Evolutionary conservation across 331 rosid species (phyloP).

Genomic region (Acacia pycnantha): DNA sequence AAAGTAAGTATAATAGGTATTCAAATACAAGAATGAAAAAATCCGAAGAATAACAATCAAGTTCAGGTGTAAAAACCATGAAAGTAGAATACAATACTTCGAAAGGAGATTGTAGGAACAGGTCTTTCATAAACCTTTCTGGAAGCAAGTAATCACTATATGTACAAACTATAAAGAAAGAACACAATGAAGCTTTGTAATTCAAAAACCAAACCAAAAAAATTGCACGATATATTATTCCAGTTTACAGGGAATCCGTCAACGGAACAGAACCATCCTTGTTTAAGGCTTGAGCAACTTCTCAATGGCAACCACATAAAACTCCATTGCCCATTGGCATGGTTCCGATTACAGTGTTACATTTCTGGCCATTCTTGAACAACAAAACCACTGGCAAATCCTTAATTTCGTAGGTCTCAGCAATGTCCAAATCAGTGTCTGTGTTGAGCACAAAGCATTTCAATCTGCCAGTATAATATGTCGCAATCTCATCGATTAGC

Average conservation of each 20-base stretch:
- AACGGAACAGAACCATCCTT: background rate
- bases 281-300: slow-evolving; percentile 51
- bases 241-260: background rate
- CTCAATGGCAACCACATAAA: slow-evolving; percentile 63
- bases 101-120: background rate
- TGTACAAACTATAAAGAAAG: slow-evolving; percentile 36
- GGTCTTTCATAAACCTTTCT: background rate
- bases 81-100: background rate
- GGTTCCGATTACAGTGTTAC: slow-evolving; percentile 51
- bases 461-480: slow-evolving; percentile 52
- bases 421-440: slow-evolving; percentile 41
- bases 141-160: slow-evolving; percentile 24
- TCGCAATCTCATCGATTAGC: slow-evolving; percentile 56
- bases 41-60: background rate
- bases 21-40: background rate
- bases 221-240: background rate
- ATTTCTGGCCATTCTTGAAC: slow-evolving; percentile 63
- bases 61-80: background rate
- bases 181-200: background rate
- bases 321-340: slow-evolving; percentile 77
- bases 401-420: slow-evolving; percentile 56
- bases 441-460: slow-evolving; percentile 62
- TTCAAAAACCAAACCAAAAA: background rate
- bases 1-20: background rate
- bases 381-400: slow-evolving; percentile 70